Percentiles rank a stretch among this genome's conserved stretches.
Evolutionary conservation across 306 rosid species (phyloP).

Genomic region (Prunus fruticosa): DNA sequence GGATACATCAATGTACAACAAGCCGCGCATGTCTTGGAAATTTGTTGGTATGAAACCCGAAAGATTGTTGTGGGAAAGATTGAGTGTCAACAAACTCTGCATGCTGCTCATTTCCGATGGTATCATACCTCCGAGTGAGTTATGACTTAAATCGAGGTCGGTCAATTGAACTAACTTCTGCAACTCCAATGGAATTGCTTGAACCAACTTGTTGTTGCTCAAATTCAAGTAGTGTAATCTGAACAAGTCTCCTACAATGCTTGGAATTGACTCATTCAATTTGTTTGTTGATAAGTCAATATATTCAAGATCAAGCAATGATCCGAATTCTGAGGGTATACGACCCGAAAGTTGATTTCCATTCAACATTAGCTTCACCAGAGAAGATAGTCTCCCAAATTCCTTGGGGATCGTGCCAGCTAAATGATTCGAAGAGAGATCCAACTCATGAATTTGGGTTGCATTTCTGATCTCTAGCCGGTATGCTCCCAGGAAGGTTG

Average conservation of each 20-base stretch:
- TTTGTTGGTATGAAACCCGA: conserved; percentile 14
- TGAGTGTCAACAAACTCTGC: conserved; percentile 6
- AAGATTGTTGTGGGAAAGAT: conserved; percentile 36
- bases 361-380: background rate
- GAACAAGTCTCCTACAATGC: conserved; percentile 11
- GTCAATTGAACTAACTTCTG: conserved; percentile 8
- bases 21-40: background rate
- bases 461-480: no score
- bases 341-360: background rate
- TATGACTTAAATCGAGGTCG: conserved; percentile 25
- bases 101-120: conserved; percentile 11
- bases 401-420: background rate
- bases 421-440: background rate
- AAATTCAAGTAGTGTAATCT: conserved; percentile 14
- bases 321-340: conserved; percentile 11
- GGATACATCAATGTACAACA: background rate
- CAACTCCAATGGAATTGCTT: conserved; percentile 19
- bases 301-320: conserved; percentile 2
- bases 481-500: no score
- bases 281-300: conserved; percentile 25
- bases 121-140: conserved; percentile 24
- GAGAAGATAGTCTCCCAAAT: background rate
- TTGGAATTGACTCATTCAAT: conserved; percentile 21
- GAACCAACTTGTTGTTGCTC: conserved; percentile 15
- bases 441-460: no score